These are phyloP conservation scores for Miamiensis avidus DNA, from an alignment of 169 alveolate species.

Conservation along the genomic window DNA sequence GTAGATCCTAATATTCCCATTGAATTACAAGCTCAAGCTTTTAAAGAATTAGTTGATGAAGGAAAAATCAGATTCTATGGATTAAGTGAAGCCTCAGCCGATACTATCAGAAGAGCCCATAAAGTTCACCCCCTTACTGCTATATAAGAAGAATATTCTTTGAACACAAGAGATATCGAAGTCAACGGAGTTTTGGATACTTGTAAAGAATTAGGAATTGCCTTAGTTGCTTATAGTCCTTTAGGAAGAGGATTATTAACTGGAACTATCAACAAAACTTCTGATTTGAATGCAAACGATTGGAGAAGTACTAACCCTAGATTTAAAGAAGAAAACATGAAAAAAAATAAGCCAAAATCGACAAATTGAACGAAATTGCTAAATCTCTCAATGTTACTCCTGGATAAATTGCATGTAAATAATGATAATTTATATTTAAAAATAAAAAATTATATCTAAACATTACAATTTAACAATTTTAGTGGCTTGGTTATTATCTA, in stretches of 20 bases:
- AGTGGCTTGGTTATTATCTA: neutral
- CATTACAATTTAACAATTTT: neutral
- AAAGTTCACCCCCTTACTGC: neutral
- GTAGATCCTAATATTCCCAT: neutral
- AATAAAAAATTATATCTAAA: neutral
- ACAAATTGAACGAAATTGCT: neutral
- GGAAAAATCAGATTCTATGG: conserved; percentile 7
- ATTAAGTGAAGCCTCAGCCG: conserved; percentile 1
- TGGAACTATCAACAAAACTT: neutral
- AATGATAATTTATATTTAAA: too few relatives aligned
- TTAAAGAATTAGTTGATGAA: neutral
- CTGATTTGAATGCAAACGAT: neutral
- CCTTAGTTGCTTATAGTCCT: conserved; percentile 12
- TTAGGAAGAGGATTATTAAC: conserved; percentile 9
- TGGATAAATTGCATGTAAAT: neutral
- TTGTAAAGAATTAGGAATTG: conserved; percentile 7
- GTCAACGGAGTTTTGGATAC: neutral
- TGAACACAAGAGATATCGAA: conserved; percentile 4
- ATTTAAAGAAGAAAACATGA: conserved; percentile 1
- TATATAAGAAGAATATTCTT: neutral
- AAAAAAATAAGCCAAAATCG: neutral
- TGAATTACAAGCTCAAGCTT: neutral
- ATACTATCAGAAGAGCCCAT: conserved; percentile 11
- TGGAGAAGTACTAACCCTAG: neutral
- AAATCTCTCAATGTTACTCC: neutral